Conservation (phyloP, 2,329 filamentous ascomycete genomes). For the Colletotrichum siamense region DNA sequence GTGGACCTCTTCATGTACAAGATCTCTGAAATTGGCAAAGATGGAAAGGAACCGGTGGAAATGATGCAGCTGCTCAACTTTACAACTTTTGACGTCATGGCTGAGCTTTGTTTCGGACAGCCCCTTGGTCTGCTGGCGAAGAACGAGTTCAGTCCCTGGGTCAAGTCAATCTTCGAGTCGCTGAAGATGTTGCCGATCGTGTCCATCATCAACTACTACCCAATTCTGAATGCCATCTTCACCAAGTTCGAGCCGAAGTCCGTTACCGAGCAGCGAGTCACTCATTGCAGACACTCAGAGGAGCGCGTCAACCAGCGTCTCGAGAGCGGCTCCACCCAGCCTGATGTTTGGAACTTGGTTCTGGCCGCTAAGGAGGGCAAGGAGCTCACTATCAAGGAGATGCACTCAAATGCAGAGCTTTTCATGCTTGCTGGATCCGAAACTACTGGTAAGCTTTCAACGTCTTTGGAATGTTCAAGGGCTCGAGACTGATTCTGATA, state of each 20-base stretch:
- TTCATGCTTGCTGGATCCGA: slow-evolving; percentile 36
- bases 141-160: slow-evolving; percentile 26
- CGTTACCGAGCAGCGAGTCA: slow-evolving; percentile 23
- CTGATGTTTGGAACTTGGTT: slow-evolving; percentile 30
- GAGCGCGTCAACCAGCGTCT: slow-evolving; percentile 33
- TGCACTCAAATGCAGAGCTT: slow-evolving; percentile 19
- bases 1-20: slow-evolving; percentile 40
- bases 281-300: slow-evolving; percentile 26
- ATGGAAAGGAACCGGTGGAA: slow-evolving; percentile 18
- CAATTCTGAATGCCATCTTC: slow-evolving; percentile 24
- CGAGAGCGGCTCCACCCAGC: slow-evolving; percentile 26
- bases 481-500: slow-evolving; percentile 23
- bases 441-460: slow-evolving; percentile 32
- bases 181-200: slow-evolving; percentile 28
- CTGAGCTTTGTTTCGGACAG: slow-evolving; percentile 26
- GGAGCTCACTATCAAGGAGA: slow-evolving; percentile 9
- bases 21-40: slow-evolving; percentile 33
- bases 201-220: slow-evolving; percentile 29
- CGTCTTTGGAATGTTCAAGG: neutral
- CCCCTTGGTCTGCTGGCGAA: slow-evolving; percentile 20
- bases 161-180: slow-evolving; percentile 25
- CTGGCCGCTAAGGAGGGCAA: slow-evolving; percentile 23
- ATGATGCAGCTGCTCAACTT: slow-evolving; percentile 25
- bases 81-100: slow-evolving; percentile 27
- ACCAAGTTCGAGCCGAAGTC: slow-evolving; percentile 27